These are phyloP conservation scores for Aureobasidium sp. DNA, from an alignment of 2,329 filamentous ascomycete species.

Conservation along the genomic window DNA sequence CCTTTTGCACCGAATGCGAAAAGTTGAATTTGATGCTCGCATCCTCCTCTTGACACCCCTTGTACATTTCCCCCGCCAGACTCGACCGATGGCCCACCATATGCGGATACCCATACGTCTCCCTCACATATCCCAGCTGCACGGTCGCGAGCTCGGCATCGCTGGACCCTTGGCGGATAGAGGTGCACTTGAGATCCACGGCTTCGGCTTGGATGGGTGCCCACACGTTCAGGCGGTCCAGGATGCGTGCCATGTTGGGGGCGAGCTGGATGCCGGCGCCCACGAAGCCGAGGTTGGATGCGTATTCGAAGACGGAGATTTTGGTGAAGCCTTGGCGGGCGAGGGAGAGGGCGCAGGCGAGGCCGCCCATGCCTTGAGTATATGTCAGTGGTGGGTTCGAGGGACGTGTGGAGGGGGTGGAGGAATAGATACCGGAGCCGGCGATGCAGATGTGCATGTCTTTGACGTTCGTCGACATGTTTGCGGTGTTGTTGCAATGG, in stretches of 20 bases:
- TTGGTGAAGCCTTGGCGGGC: constrained; percentile 67
- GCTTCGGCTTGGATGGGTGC: constrained; percentile 59
- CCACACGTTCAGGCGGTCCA: constrained; percentile 67
- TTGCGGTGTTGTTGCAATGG: neutral
- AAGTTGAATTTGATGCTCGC: constrained; percentile 61
- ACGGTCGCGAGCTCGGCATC: constrained; percentile 64
- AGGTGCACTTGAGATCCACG: constrained; percentile 61
- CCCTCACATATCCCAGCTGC: constrained; percentile 55
- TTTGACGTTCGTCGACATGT: constrained; percentile 20
- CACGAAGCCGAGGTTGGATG: constrained; percentile 66
- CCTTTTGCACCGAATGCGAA: constrained; percentile 44
- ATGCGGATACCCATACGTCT: constrained; percentile 65
- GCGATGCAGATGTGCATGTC: constrained; percentile 27
- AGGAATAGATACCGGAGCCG: constrained; percentile 25
- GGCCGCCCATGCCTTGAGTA: constrained; percentile 60
- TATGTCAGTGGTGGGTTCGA: neutral
- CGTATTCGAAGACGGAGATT: constrained; percentile 66
- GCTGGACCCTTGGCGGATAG: constrained; percentile 62
- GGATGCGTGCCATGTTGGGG: constrained; percentile 70
- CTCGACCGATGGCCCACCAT: constrained; percentile 71
- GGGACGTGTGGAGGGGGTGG: neutral
- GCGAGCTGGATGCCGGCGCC: constrained; percentile 79
- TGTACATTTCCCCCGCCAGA: constrained; percentile 59
- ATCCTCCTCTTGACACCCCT: constrained; percentile 54
- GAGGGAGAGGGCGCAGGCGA: constrained; percentile 61